These are phyloP conservation scores for Rubia peregrina DNA, from an alignment of 305 asterid genomes.

Conservation along the genomic window DNA sequence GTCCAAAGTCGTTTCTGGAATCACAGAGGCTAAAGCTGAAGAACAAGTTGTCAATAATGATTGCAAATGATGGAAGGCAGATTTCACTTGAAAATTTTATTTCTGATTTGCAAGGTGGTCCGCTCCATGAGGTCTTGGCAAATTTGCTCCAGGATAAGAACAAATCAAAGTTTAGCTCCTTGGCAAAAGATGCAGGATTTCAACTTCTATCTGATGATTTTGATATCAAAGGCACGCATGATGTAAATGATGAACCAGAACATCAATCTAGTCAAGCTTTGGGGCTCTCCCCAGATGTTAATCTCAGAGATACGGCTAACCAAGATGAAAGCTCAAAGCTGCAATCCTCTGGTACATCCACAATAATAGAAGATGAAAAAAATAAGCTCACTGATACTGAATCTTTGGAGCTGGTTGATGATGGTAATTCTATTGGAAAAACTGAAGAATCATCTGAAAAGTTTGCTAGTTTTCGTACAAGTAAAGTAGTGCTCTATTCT, in stretches of 20 bases:
- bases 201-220: conserved; percentile 82
- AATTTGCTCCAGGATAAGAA: conserved; percentile 59
- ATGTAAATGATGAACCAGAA: conserved; percentile 35
- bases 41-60: conserved; percentile 63
- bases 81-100: conserved; percentile 52
- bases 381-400: conserved; percentile 31
- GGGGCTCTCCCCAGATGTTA: conserved; percentile 29
- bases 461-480: conserved; percentile 22
- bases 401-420: conserved; percentile 26
- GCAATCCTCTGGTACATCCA: conserved; percentile 25
- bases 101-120: conserved; percentile 63
- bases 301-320: conserved; percentile 25
- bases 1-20: conserved; percentile 37
- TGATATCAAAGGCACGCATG: conserved; percentile 46
- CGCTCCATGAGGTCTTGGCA: conserved; percentile 69
- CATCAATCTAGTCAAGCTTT: conserved; percentile 36
- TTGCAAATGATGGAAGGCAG: conserved; percentile 60
- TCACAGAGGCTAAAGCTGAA: conserved; percentile 38
- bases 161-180: conserved; percentile 63
- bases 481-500: conserved; percentile 25
- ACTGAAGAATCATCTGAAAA: conserved; percentile 29
- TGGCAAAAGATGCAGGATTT: conserved; percentile 87
- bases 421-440: conserved; percentile 25
- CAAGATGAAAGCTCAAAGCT: conserved; percentile 19
- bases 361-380: conserved; percentile 23